phyloP scores from a whole-genome alignment of 1,284 basidiomycete species.

The Leccinum subrobustum region DNA sequence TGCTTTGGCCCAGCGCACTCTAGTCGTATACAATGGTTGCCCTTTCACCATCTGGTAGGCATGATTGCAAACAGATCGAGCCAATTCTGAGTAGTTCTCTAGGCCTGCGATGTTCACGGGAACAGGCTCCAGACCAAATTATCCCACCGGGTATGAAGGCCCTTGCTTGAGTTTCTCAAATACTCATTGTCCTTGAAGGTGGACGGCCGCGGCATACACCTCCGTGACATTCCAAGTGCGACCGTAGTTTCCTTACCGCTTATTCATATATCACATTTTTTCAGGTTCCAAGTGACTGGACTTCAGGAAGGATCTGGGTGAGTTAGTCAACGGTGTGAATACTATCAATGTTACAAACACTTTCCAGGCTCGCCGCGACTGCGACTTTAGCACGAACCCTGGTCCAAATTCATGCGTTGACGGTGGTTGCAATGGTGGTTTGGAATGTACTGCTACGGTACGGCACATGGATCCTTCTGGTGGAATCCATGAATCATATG shows the following conservation, averaged over 20 bases:
- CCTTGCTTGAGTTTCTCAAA: neutral
- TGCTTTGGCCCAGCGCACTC: constrained; percentile 34
- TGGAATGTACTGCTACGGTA: constrained; percentile 56
- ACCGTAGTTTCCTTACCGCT: neutral
- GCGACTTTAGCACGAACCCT: constrained; percentile 38
- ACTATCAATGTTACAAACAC: neutral
- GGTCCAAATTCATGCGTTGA: constrained; percentile 49
- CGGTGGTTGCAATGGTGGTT: constrained; percentile 59
- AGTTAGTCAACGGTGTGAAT: neutral
- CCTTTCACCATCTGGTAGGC: constrained; percentile 39
- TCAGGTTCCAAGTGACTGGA: constrained; percentile 33
- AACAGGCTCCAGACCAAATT: constrained; percentile 6
- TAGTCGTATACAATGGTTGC: constrained; percentile 39
- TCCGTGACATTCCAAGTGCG: constrained; percentile 30
- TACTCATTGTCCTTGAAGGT: constrained; percentile 17
- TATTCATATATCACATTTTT: neutral
- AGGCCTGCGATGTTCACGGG: constrained; percentile 36
- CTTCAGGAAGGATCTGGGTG: constrained; percentile 33
- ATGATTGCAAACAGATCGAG: neutral
- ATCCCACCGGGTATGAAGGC: too few species aligned
- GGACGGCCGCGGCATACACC: constrained; percentile 24
- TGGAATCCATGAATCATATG: neutral
- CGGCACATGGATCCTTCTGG: constrained; percentile 1
- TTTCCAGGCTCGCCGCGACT: constrained; percentile 37
- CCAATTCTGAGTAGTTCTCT: neutral